Conservation (phyloP, 1,284 basidiomycete species). For the Coniferiporia weirii region DNA sequence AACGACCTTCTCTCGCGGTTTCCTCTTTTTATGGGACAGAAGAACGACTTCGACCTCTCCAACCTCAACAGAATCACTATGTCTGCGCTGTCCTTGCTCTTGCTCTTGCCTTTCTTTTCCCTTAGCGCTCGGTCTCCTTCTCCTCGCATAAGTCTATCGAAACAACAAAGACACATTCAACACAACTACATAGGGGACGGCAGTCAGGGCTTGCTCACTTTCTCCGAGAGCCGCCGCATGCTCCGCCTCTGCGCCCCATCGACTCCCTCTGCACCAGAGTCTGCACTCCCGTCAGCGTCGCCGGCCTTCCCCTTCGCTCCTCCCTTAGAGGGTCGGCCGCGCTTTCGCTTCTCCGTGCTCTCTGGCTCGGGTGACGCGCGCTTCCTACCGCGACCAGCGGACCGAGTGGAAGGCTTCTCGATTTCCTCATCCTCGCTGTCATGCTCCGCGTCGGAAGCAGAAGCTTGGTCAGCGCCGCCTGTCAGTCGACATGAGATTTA, state of each 20-base stretch:
- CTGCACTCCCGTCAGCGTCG: neutral
- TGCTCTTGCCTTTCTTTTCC: neutral
- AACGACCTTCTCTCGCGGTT: neutral
- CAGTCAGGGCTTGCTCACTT: conserved; percentile 13
- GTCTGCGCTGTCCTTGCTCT: neutral
- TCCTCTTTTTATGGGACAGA: neutral
- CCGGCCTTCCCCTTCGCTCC: neutral
- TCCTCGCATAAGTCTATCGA: neutral
- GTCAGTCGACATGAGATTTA: neutral
- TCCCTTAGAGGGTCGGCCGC: conserved; percentile 8
- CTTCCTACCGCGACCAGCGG: neutral
- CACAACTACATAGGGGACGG: neutral
- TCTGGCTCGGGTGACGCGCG: neutral
- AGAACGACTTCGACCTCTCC: neutral
- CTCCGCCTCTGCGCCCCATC: neutral
- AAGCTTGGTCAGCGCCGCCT: neutral
- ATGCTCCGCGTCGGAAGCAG: conserved; percentile 1
- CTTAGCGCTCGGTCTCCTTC: neutral
- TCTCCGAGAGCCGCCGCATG: conserved; percentile 4
- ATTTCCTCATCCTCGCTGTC: conserved; percentile 5
- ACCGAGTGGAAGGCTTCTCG: neutral
- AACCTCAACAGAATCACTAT: neutral
- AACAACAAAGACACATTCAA: neutral
- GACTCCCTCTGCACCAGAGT: neutral
- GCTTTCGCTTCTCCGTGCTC: conserved; percentile 4